Conservation (phyloP, 306 rosid genomes). For the Quercus dentata region DNA sequence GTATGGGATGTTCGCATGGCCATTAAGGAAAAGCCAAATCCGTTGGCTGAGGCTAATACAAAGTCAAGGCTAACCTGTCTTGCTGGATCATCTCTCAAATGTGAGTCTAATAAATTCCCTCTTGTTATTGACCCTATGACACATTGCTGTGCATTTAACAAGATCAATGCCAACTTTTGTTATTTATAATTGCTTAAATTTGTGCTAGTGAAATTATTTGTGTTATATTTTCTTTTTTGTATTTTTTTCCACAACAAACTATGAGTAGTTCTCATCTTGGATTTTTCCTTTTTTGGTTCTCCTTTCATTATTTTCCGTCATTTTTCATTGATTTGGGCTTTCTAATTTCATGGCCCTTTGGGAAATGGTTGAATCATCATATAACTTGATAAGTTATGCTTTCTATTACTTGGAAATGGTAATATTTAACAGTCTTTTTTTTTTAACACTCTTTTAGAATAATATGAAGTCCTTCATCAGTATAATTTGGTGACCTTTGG, state of each 20-base stretch:
- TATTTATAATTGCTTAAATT: not conserved
- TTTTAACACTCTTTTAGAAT: not conserved
- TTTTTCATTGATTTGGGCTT: not conserved
- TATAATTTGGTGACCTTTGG: not conserved
- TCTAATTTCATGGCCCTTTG: not conserved
- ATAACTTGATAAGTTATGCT: not conserved
- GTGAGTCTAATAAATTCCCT: conserved; percentile 37
- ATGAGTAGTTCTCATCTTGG: not conserved
- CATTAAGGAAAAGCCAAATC: conserved; percentile 50
- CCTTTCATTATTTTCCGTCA: not conserved
- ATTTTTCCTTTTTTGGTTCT: not conserved
- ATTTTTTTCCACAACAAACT: not conserved
- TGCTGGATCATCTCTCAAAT: conserved; percentile 74
- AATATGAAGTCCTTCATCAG: not conserved
- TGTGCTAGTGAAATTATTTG: not conserved
- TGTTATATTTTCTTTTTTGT: too few relatives aligned
- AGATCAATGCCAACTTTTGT: not conserved
- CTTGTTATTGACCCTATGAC: not conserved
- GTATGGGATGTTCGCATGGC: conserved; percentile 97
- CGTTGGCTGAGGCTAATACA: conserved; percentile 79
- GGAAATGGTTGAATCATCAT: conserved; percentile 1
- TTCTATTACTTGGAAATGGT: not conserved
- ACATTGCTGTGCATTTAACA: not conserved
- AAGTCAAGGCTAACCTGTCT: conserved; percentile 84
- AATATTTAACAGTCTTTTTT: not conserved